Conservation (phyloP, 768 basidiomycete genomes). For the Podaxis sp. region DNA sequence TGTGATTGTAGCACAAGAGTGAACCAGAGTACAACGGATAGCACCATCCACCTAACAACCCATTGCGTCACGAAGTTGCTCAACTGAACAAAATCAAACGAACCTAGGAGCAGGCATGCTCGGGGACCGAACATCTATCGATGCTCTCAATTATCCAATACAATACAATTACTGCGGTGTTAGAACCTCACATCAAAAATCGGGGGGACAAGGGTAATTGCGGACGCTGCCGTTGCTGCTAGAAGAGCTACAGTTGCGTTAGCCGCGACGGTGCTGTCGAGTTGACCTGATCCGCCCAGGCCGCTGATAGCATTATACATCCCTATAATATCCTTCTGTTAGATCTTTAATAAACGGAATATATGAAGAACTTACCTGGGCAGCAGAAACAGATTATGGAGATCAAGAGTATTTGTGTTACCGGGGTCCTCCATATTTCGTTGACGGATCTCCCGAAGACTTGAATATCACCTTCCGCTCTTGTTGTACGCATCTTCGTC, state of each 20-base stretch:
- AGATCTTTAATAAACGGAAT: neutral
- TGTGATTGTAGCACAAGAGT: conserved; percentile 28
- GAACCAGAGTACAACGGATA: conserved; percentile 28
- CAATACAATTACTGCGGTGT: neutral
- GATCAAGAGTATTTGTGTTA: conserved; percentile 27
- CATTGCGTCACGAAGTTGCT: neutral
- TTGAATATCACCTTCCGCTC: neutral
- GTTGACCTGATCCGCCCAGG: conserved; percentile 27
- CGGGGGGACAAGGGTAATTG: conserved; percentile 26
- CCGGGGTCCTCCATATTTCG: conserved; percentile 22
- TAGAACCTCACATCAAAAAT: conserved; percentile 24
- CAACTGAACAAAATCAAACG: neutral
- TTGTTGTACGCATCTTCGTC: neutral
- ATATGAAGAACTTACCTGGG: conserved; percentile 19
- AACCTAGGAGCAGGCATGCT: conserved; percentile 25
- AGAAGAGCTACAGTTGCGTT: conserved; percentile 28
- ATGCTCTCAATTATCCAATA: neutral
- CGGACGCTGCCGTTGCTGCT: conserved; percentile 27
- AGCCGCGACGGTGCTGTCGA: conserved; percentile 28
- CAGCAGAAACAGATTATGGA: conserved; percentile 28
- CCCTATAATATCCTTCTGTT: conserved; percentile 14
- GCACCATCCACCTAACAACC: conserved; percentile 23
- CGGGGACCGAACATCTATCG: conserved; percentile 26
- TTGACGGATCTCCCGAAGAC: conserved; percentile 7
- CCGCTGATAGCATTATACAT: conserved; percentile 30